Conservation (phyloP, 371 early-diverging fungal genomes). For the Mortierella sp. region DNA sequence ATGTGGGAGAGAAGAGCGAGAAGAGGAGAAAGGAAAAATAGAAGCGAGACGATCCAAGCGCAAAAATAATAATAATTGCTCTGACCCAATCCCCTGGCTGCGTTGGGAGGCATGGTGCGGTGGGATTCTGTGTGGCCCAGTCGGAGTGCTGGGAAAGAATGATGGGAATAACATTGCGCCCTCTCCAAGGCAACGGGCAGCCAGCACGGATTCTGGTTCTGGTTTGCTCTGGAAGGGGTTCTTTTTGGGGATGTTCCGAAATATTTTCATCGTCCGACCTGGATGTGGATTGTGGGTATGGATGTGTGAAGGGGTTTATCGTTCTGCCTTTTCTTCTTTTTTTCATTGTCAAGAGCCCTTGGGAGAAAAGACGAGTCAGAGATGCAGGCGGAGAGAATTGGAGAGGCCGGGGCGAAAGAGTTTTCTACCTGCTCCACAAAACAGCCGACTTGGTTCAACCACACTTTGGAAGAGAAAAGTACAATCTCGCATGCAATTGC, state of each 20-base stretch:
- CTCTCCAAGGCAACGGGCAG: background rate
- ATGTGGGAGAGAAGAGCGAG: background rate
- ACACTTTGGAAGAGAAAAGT: background rate
- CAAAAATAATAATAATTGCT: background rate
- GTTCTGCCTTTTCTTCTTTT: background rate
- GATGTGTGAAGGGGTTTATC: background rate
- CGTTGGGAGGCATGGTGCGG: background rate
- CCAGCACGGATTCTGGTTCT: background rate
- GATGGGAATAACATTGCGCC: background rate
- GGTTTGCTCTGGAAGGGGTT: background rate
- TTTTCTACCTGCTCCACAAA: background rate
- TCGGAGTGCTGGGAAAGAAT: background rate
- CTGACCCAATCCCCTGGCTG: conserved; percentile 6
- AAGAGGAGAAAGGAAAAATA: background rate
- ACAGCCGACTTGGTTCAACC: background rate
- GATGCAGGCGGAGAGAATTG: background rate
- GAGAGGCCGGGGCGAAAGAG: background rate
- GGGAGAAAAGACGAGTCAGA: background rate
- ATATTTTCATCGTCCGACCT: background rate
- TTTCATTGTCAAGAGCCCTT: background rate
- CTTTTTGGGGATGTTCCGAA: conserved; percentile 8
- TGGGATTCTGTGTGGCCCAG: background rate
- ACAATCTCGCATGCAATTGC: background rate
- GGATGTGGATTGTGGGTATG: background rate
- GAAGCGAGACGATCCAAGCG: background rate